Evolutionary conservation across 306 rosid genomes (phyloP), one percentile per base, ranked within the genome.

Genomic region (Fragaria nilgerrensis): DNA sequence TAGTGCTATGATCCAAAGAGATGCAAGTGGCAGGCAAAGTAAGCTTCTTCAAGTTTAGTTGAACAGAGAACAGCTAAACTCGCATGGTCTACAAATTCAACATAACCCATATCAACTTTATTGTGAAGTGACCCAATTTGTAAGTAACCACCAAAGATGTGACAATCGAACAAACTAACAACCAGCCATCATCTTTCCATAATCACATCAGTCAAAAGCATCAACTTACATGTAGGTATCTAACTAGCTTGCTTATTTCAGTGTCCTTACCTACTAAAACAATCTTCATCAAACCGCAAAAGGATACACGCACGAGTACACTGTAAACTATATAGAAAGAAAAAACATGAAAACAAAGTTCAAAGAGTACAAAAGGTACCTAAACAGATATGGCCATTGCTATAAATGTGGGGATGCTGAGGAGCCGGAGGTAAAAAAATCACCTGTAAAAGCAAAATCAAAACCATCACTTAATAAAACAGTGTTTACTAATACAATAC

Each of bases 301-400:
- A 27, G 15, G 22, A 59, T 27, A 17, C 12, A 10, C 12, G 7
- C 20, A 9, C 32, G 5, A 56, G 5, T 7, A 16, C 37, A 36
- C 19, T 41, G 37, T 7, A 59, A 55, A 43, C 44, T 17, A 27
- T 11, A 20, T 50, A 9, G 59, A 4, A 0, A 6, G 16, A 14
- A 62, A 41, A 16, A 15, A 4, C 39, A 25, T 34, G 48, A 36
- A 22, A 25, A 15, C 65, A 75, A 59, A 80, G 55, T 68, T 23
- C 3, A 74, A 25, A 23, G 53, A 25, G 48, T 19, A 45, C 11
- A 15, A 52, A n/a, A 7, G 0, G 45, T 84, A 95, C 98, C 98
- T 87, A 95, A 84, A 84, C 98, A 95, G 81, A 95, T 95, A 88
- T 95, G 98, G 37, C 98, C 98, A 34, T 95, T 95, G 88, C 98